Percentiles rank a stretch among this genome's conserved stretches.
These are phyloP conservation scores for Oryza meyeriana DNA, from an alignment of 176 grass and related monocot genomes.

Conservation along the genomic window DNA sequence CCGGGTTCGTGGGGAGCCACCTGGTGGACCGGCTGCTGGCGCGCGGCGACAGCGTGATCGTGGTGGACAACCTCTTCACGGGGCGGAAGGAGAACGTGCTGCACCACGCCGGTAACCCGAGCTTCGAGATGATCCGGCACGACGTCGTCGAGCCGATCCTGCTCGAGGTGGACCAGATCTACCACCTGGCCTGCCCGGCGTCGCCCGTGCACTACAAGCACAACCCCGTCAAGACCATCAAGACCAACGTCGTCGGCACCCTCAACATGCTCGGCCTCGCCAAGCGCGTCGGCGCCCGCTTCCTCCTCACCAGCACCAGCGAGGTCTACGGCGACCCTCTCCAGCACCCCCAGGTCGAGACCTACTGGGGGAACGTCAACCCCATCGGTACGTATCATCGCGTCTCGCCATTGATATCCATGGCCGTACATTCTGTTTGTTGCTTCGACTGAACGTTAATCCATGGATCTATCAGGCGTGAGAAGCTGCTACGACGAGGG, in stretches of 20 bases:
- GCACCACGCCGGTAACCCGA: conserved; percentile 65
- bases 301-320: conserved; percentile 88
- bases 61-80: conserved; percentile 93
- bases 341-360: conserved; percentile 87
- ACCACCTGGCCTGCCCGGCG: conserved; percentile 90
- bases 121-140: conserved; percentile 84
- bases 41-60: conserved; percentile 83
- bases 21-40: conserved; percentile 71
- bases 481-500: conserved; percentile 96
- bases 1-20: conserved; percentile 91
- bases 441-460: neutral
- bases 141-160: conserved; percentile 93
- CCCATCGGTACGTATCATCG: conserved; percentile 55
- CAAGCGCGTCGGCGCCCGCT: conserved; percentile 75
- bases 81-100: conserved; percentile 79
- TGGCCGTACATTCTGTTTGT: neutral
- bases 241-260: conserved; percentile 96
- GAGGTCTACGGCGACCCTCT: conserved; percentile 93
- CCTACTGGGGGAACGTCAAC: conserved; percentile 97
- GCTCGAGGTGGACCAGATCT: conserved; percentile 96
- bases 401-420: neutral
- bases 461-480: conserved; percentile 44
- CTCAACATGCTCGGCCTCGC: conserved; percentile 96
- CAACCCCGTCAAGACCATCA: conserved; percentile 98
- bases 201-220: conserved; percentile 95